Base-by-base conservation (phyloP, 176 grass and related monocot species). In the Miscanthus lutarioriparius region DNA sequence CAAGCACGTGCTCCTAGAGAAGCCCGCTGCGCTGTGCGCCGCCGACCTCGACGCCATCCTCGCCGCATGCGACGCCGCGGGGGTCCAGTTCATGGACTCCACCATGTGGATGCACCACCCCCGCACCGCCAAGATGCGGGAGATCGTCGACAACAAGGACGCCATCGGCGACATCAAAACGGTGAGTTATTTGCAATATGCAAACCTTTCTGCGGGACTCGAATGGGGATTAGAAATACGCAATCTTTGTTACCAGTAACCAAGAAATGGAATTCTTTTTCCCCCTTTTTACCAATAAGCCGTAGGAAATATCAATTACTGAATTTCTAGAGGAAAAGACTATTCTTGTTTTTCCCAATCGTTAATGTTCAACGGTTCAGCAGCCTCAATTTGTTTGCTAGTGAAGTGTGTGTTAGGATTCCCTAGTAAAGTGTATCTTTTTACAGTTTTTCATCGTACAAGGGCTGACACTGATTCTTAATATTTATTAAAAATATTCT, bases 41-140 rank as follows among this genome's bases (percentile, higher is more conserved):
- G 86, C 90, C 38, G 92, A 97, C 37, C 88, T 97, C 43, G 91
- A 89, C 41, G 64, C 33, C 40, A 92, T 95, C 63, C 88, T 95
- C 48, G 72, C 87, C 33, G 88, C 93, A n/a, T 95, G 93, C 25
- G 67, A 85, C 20, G 62, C 53, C 27, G 39, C 58, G 25, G 80
- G 86, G 6, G 92, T 97, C 58, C 90, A 92, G 75, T 92, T 97
- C 74, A 97, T 97, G 91, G 92, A 97, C 74, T 74, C 75, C 70
- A 95, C 95, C 22, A 93, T 97, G 95, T 94, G 92, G 95, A 86
- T 97, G 88, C 95, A 97, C 75, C 58, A 97, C 77, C 95, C 92
- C 4, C 81, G 95, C 58, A 95, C 95, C 4, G 82, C 83, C 61
- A 89, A 84, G 91, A 97, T 97, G 92, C 48, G 88, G n/a, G 85